Conservation (phyloP, 352 stramenopile species). For the Globisporangium orthogonon region DNA sequence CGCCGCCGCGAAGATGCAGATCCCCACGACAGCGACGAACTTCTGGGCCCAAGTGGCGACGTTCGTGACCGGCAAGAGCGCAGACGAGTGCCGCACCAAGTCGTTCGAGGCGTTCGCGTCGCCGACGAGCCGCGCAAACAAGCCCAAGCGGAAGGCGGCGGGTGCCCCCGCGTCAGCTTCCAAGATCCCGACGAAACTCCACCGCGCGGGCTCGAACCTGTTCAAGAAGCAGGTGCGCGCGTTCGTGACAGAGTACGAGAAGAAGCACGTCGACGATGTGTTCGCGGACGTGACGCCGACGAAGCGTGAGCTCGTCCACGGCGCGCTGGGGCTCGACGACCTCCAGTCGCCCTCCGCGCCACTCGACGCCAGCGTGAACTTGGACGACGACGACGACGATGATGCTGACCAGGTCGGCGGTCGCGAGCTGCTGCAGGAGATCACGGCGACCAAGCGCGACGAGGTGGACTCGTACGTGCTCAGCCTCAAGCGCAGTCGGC, state of each 20-base stretch:
- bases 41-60: slow-evolving; percentile 57
- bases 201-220: slow-evolving; percentile 61
- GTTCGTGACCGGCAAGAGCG: slow-evolving; percentile 50
- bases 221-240: slow-evolving; percentile 84
- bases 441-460: slow-evolving; percentile 50
- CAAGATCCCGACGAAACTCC: slow-evolving; percentile 40
- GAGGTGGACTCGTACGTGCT: slow-evolving; percentile 77
- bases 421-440: slow-evolving; percentile 41
- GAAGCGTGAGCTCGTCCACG: slow-evolving; percentile 21
- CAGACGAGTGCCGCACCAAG: slow-evolving; percentile 50
- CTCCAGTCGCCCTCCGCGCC: slow-evolving; percentile 40
- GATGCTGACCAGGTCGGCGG: slow-evolving; percentile 19
- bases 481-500: slow-evolving; percentile 48
- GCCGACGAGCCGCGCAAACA: slow-evolving; percentile 24
- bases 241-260: slow-evolving; percentile 65
- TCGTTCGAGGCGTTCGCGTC: slow-evolving; percentile 55
- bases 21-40: slow-evolving; percentile 54
- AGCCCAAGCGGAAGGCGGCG: slow-evolving; percentile 13
- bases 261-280: slow-evolving; percentile 67
- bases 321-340: slow-evolving; percentile 27
- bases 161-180: neutral
- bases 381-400: slow-evolving; percentile 34
- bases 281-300: slow-evolving; percentile 50
- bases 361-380: slow-evolving; percentile 13
- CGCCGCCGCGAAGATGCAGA: slow-evolving; percentile 42